Percentiles rank a stretch among this genome's conserved stretches.
Evolutionary conservation across 2,329 filamentous ascomycete genomes (phyloP).

Genomic region (Xylariaceae sp.): DNA sequence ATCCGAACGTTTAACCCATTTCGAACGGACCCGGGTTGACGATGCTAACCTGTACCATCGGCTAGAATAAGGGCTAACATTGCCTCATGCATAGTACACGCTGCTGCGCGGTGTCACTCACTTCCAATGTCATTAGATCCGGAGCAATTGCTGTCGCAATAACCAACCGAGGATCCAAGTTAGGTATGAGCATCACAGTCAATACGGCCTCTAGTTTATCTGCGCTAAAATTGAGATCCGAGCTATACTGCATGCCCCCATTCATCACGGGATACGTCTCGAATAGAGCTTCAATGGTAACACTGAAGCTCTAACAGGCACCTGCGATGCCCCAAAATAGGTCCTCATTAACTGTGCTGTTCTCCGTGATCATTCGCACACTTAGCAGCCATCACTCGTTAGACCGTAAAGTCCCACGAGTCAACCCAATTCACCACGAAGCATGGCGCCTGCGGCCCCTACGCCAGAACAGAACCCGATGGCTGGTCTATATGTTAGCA

Average conservation of each 20-base stretch:
- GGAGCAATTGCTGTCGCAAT: no score
- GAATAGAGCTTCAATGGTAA: conserved; percentile 54
- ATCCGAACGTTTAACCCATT: no score
- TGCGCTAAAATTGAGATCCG: conserved; percentile 50
- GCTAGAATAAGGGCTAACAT: no score
- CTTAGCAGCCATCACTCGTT: not conserved
- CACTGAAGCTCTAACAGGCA: conserved; percentile 64
- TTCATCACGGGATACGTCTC: conserved; percentile 52
- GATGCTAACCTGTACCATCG: no score
- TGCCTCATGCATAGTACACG: no score
- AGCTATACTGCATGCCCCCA: conserved; percentile 46
- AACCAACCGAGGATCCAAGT: no score
- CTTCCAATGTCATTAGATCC: no score
- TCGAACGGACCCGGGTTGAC: no score
- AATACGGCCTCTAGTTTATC: conserved; percentile 32
- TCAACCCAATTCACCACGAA: conserved; percentile 7
- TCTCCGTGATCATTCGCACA: not conserved
- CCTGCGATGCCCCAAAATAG: conserved; percentile 63
- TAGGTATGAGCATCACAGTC: not conserved
- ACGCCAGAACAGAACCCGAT: conserved; percentile 3
- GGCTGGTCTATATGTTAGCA: no score
- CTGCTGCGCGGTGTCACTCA: no score
- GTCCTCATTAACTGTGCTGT: conserved; percentile 5
- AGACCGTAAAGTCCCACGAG: conserved; percentile 2
- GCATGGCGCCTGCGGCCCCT: not conserved